Evolutionary conservation across 192 early-diverging fungal genomes (phyloP).

Genomic region (Tieghemiomyces parasiticus): DNA sequence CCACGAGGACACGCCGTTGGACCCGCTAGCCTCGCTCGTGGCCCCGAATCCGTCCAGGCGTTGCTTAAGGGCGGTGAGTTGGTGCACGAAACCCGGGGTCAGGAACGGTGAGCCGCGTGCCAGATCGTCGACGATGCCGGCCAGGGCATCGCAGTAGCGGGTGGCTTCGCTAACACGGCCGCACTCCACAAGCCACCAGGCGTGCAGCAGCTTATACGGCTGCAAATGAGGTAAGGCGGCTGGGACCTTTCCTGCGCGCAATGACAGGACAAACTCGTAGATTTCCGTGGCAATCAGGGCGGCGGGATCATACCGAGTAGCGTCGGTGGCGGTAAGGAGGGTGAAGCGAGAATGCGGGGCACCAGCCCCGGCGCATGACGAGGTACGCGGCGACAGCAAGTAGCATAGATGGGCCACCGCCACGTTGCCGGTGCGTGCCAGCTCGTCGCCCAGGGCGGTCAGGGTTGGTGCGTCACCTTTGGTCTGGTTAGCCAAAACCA

Average conservation of each 20-base stretch:
- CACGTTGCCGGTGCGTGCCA: constrained; percentile 34
- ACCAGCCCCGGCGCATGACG: constrained; percentile 45
- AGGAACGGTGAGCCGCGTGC: constrained; percentile 70
- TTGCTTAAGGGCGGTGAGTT: constrained; percentile 56
- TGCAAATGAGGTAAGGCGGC: constrained; percentile 75
- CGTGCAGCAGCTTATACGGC: constrained; percentile 71
- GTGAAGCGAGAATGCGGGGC: constrained; percentile 42
- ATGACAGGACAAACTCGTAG: constrained; percentile 57
- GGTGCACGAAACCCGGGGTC: constrained; percentile 49
- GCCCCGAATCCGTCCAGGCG: constrained; percentile 34
- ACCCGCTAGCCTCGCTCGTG: constrained; percentile 18
- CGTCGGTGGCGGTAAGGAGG: constrained; percentile 46
- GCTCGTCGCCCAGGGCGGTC: constrained; percentile 57
- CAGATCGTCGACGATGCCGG: constrained; percentile 50
- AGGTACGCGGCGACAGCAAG: constrained; percentile 45
- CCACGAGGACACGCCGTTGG: constrained; percentile 26
- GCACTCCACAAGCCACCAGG: constrained; percentile 66
- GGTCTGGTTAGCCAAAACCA: constrained; percentile 78
- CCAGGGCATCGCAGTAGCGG: constrained; percentile 65
- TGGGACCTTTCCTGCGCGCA: constrained; percentile 24
- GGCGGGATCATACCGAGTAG: constrained; percentile 25
- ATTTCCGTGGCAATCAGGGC: constrained; percentile 69
- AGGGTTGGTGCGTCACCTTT: constrained; percentile 54
- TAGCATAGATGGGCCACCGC: constrained; percentile 73
- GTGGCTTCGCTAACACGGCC: constrained; percentile 57